Evolutionary conservation across 2,329 filamentous ascomycete genomes (phyloP).

Genomic region (Cladosporium sp.): DNA sequence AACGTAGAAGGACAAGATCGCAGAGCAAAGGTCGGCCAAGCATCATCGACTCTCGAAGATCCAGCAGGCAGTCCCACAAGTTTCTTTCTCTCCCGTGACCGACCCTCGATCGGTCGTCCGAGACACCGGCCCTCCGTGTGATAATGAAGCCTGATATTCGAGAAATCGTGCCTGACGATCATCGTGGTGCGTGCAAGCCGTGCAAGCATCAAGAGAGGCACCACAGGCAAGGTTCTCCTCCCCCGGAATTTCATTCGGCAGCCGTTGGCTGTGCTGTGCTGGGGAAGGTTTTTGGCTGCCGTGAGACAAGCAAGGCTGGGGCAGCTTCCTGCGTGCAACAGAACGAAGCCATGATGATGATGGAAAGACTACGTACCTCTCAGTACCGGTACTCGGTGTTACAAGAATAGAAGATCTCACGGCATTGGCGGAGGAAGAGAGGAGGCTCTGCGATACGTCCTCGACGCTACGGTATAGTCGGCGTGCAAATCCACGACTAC

Average conservation of each 20-base stretch:
- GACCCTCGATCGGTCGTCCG: not conserved
- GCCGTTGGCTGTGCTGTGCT: not conserved
- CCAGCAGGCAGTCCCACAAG: not conserved
- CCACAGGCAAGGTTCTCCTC: not conserved
- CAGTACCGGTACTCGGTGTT: not conserved
- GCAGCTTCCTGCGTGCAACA: not conserved
- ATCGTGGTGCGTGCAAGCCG: not conserved
- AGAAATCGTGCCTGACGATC: not conserved
- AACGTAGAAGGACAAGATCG: not conserved
- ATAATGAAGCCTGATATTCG: not conserved
- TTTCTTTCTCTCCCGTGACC: not conserved
- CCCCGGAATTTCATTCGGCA: not conserved
- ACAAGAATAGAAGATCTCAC: not conserved
- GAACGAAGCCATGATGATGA: not conserved
- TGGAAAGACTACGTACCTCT: not conserved
- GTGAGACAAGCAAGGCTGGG: conserved; percentile 2
- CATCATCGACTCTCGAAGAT: not conserved
- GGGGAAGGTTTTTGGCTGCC: not conserved
- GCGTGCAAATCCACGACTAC: not conserved
- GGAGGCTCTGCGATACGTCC: not conserved
- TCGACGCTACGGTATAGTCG: not conserved
- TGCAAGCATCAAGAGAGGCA: too few species aligned
- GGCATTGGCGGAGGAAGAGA: not conserved
- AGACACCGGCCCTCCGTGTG: not conserved
- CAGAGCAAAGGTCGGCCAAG: not conserved